Evolutionary conservation across 202 grass and related monocot genomes (phyloP).

Genomic region (Schoenoplectus tabernaemontani): DNA sequence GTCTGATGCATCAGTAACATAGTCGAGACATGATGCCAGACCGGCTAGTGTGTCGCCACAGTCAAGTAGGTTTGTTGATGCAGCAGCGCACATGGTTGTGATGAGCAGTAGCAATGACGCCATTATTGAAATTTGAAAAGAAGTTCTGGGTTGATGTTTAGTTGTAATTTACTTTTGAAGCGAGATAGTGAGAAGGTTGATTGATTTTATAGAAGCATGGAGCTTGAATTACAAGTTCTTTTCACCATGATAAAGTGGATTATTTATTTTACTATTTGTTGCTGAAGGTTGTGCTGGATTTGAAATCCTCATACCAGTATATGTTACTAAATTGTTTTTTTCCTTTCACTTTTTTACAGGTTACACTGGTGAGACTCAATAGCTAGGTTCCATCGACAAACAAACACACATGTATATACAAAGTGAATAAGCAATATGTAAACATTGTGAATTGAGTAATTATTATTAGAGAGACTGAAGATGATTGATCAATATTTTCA

Average conservation of each 20-base stretch:
- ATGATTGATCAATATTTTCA: background rate
- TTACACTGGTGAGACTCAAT: conserved; percentile 5
- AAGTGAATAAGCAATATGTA: too few relatives aligned
- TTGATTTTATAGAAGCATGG: background rate
- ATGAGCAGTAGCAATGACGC: background rate
- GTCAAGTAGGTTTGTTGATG: conserved; percentile 12
- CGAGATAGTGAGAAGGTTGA: background rate
- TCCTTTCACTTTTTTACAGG: background rate
- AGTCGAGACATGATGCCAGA: conserved; percentile 25
- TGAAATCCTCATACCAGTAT: background rate
- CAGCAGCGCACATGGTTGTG: conserved; percentile 8
- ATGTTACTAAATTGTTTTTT: background rate
- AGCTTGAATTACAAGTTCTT: background rate
- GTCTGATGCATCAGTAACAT: conserved; percentile 11
- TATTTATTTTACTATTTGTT: background rate
- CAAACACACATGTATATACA: background rate
- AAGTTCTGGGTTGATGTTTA: background rate
- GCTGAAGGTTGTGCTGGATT: background rate
- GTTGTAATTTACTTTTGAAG: background rate
- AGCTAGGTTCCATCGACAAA: background rate
- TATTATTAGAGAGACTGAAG: background rate
- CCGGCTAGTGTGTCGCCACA: background rate
- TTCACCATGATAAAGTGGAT: background rate
- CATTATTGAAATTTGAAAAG: background rate
- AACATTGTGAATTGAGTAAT: background rate